These are phyloP conservation scores for Neurospora sp. DNA, from an alignment of 495 filamentous ascomycete species.

Conservation along the genomic window DNA sequence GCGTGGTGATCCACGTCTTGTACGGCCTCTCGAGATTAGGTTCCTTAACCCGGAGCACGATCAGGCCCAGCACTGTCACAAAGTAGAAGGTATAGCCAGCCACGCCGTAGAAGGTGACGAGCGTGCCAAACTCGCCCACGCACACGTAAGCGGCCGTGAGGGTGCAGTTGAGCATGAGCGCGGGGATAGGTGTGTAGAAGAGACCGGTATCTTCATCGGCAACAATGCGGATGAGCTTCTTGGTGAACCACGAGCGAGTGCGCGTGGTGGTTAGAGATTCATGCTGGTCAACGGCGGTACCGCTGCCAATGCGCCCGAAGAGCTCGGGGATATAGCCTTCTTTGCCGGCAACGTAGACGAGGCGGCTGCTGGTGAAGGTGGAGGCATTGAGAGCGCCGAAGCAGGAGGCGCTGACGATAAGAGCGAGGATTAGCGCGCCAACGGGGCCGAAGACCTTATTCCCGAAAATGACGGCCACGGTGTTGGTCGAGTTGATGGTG, in stretches of 20 bases:
- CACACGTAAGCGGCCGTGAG: constrained; percentile 68
- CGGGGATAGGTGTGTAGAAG: constrained; percentile 83
- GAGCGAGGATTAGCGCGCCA: constrained; percentile 75
- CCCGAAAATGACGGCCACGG: constrained; percentile 89
- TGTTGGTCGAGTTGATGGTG: constrained; percentile 75
- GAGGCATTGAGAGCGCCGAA: constrained; percentile 89
- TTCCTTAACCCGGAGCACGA: constrained; percentile 81
- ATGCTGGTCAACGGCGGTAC: constrained; percentile 29
- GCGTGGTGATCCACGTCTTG: constrained; percentile 89
- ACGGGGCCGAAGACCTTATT: constrained; percentile 71
- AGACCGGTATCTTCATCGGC: constrained; percentile 53
- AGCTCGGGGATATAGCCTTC: constrained; percentile 85
- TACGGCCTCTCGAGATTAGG: constrained; percentile 84
- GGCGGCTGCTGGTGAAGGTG: constrained; percentile 84
- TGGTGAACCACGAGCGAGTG: constrained; percentile 48
- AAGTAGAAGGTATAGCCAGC: constrained; percentile 97
- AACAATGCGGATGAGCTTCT: constrained; percentile 45
- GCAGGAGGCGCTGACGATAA: constrained; percentile 80
- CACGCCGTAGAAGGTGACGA: constrained; percentile 94
- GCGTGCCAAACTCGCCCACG: constrained; percentile 81
- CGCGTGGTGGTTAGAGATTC: constrained; percentile 34
- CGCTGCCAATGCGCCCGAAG: constrained; percentile 73
- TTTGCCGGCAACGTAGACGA: constrained; percentile 90
- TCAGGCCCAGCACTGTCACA: constrained; percentile 83
- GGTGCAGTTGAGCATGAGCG: constrained; percentile 67